Evolutionary conservation across 768 basidiomycete genomes (phyloP), one percentile per base, ranked within the genome.

Genomic region (Termitomyces bulborhizus): DNA sequence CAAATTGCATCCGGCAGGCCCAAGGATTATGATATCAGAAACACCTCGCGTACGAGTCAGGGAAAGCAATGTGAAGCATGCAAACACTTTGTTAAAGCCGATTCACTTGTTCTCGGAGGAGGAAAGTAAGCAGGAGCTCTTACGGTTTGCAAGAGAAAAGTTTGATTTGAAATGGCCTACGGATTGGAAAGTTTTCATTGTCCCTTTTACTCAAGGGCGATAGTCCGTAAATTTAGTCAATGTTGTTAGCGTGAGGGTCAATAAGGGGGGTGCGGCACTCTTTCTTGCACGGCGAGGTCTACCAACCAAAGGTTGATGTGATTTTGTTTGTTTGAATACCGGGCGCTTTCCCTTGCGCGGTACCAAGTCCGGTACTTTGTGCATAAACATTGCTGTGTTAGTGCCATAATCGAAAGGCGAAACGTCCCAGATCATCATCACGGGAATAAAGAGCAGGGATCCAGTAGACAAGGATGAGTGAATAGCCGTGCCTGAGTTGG

Each of bases 71-170:
- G 2, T 24, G 6, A 44, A 31, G 51, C 31, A 43, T 4, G 27
- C 7, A 32, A 40, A 51, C 21, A 15, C 4, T 15, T 42, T 16
- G 1, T 32, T 43, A n/a, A 43, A 29, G 21, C 42, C 42, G 51
- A 43, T 24, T 29, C 51, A 41, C 31, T 51, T 43, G 41, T 46
- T 54, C 34, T 34, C 54, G 54, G 54, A 52, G 54, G 54, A 52
- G 13, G 31, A 43, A 43, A 1, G 7, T 52, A 32, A 34, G 37
- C 37, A 50, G 15, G 49, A 27, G n/a, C 11, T n/a, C 6, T 50
- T 15, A 34, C 24, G 6, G 34, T 36, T 48, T 16, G 36, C 21
- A 2, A 8, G 12, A 7, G 21, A 48, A 24, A 47, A 49, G 16
- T 49, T 27, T n/a, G 37, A 15, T 26, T n/a, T 37, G 4, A 3